A percentile compares a stretch with the other conserved stretches of the same genome.
Conservation (phyloP, 2,329 filamentous ascomycete genomes). For the Epichloe festucae region DNA sequence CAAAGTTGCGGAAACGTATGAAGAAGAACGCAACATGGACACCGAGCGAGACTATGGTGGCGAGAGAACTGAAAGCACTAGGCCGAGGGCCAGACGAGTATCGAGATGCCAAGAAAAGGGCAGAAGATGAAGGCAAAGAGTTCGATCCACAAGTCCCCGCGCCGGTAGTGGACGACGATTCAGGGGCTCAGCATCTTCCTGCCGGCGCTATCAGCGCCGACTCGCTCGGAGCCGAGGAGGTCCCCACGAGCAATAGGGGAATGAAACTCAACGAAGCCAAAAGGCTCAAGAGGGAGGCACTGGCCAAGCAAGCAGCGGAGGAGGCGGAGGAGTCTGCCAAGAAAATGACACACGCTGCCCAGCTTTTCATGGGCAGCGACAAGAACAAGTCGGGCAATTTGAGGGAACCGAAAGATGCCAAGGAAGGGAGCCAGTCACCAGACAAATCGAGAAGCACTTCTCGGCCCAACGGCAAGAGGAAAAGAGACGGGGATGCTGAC, state of each 20-base stretch:
- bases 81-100: slow-evolving; percentile 54
- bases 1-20: slow-evolving; percentile 67
- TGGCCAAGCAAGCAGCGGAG: slow-evolving; percentile 47
- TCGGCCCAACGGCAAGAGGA: slow-evolving; percentile 29
- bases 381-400: slow-evolving; percentile 7
- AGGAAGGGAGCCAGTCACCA: slow-evolving; percentile 8
- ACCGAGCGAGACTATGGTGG: slow-evolving; percentile 76
- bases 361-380: slow-evolving; percentile 25
- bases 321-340: slow-evolving; percentile 46
- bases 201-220: slow-evolving; percentile 48
- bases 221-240: slow-evolving; percentile 44
- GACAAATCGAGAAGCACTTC: slow-evolving; percentile 19
- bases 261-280: slow-evolving; percentile 72
- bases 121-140: slow-evolving; percentile 49
- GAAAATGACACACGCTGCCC: slow-evolving; percentile 37
- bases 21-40: slow-evolving; percentile 85
- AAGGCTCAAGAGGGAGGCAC: slow-evolving; percentile 55
- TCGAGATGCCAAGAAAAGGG: slow-evolving; percentile 47
- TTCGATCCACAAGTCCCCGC: slow-evolving; percentile 36
- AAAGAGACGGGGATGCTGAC: slow-evolving; percentile 26
- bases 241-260: slow-evolving; percentile 54
- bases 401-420: slow-evolving; percentile 16
- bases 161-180: slow-evolving; percentile 32
- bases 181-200: slow-evolving; percentile 39
- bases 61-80: slow-evolving; percentile 59